These are phyloP conservation scores for Aegilops longissima DNA, from an alignment of 176 grass and related monocot species.

Conservation along the genomic window DNA sequence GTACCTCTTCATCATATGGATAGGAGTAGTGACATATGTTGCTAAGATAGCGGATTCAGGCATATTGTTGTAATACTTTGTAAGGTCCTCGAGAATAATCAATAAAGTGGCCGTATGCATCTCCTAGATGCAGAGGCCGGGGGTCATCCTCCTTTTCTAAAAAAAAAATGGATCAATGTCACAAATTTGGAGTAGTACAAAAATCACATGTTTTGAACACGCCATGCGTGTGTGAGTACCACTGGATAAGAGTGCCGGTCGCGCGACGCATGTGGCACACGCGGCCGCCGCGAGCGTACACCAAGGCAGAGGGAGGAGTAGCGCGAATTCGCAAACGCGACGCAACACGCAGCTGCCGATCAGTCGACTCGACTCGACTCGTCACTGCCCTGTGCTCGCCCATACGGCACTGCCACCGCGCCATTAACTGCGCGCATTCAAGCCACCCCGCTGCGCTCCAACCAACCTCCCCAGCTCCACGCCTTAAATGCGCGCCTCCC, in stretches of 20 bases:
- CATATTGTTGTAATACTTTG: too few relatives aligned
- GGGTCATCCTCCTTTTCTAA: too few relatives aligned
- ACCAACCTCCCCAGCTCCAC: slow-evolving; percentile 3
- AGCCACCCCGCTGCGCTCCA: slow-evolving; percentile 9
- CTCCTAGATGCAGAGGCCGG: too few relatives aligned
- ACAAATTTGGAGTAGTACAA: too few relatives aligned
- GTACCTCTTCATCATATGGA: too few relatives aligned
- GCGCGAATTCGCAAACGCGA: background rate
- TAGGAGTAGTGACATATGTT: too few relatives aligned
- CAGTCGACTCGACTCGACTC: background rate
- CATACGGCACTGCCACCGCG: slow-evolving; percentile 21
- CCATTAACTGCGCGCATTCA: slow-evolving; percentile 45
- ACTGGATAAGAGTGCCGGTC: background rate
- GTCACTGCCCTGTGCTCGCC: background rate
- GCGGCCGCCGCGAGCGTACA: background rate
- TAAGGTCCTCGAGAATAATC: too few relatives aligned
- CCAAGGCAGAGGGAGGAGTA: background rate
- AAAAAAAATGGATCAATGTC: too few relatives aligned
- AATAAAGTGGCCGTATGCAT: too few relatives aligned
- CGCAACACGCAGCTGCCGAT: background rate
- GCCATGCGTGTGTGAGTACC: too few relatives aligned
- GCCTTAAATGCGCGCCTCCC: slow-evolving; percentile 37
- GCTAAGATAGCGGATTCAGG: too few relatives aligned
- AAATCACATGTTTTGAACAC: too few relatives aligned
- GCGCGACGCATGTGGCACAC: slow-evolving; percentile 3